These are phyloP conservation scores for Phytophthora macrochlamydospora DNA, from an alignment of 352 stramenopile genomes.

Conservation along the genomic window DNA sequence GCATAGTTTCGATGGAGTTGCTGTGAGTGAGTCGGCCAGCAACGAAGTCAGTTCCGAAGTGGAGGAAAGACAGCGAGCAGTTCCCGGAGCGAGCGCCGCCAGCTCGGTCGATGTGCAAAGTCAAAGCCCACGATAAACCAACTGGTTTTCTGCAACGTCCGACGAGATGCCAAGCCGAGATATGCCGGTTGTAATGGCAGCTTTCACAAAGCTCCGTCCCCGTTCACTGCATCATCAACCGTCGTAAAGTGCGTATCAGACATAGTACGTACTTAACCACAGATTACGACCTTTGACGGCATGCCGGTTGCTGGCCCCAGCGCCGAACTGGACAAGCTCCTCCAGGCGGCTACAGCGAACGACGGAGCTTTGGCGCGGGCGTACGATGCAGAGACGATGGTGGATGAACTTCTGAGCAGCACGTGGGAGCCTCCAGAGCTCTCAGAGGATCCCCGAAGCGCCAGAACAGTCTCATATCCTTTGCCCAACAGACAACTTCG, in stretches of 20 bases:
- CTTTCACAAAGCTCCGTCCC: too few species aligned
- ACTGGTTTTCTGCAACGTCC: neutral
- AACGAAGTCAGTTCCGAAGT: neutral
- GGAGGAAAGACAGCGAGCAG: neutral
- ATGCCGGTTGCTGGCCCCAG: conserved; percentile 22
- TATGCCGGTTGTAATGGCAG: neutral
- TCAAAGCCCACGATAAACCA: neutral
- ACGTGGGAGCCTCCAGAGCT: conserved; percentile 45
- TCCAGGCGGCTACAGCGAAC: conserved; percentile 16
- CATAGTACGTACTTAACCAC: too few species aligned
- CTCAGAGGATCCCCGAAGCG: conserved; percentile 2
- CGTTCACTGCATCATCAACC: too few species aligned
- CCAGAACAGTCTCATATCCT: conserved; percentile 25
- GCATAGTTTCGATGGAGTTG: neutral
- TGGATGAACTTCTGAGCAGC: conserved; percentile 75
- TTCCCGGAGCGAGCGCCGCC: neutral
- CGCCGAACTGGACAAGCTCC: conserved; percentile 65
- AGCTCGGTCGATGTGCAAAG: neutral
- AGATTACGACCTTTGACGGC: too few species aligned
- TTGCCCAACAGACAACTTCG: conserved; percentile 59
- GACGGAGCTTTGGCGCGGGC: neutral
- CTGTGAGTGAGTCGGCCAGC: neutral
- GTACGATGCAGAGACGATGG: conserved; percentile 78
- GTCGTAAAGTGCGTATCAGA: too few species aligned
- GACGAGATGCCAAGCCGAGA: neutral